Conservation (phyloP, 768 basidiomycete species). For the Lactarius psammicola region DNA sequence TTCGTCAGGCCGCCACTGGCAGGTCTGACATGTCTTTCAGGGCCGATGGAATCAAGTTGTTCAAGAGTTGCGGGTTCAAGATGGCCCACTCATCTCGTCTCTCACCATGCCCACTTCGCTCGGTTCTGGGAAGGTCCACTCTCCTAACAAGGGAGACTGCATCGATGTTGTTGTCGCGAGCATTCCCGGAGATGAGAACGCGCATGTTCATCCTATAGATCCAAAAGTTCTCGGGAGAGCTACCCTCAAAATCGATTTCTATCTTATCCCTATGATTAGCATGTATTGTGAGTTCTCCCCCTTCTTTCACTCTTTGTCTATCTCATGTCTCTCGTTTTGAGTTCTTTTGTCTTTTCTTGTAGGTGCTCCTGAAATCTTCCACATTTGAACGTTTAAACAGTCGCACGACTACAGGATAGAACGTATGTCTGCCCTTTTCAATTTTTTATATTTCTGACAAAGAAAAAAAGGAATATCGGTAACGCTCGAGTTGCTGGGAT, state of each 20-base stretch:
- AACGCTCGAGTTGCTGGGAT: slow-evolving; percentile 37
- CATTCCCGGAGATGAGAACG: background rate
- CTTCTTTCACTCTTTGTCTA: background rate
- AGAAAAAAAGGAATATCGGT: slow-evolving; percentile 26
- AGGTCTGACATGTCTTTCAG: too few relatives aligned
- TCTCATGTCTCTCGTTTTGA: background rate
- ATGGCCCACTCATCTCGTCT: background rate
- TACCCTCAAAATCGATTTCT: too few relatives aligned
- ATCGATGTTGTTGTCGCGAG: background rate
- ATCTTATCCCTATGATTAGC: background rate
- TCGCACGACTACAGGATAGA: slow-evolving; percentile 6
- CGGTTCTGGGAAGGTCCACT: background rate
- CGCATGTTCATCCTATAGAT: slow-evolving; percentile 18
- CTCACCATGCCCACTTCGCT: background rate
- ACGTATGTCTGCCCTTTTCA: slow-evolving; percentile 1
- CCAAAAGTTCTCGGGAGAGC: background rate
- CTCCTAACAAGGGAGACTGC: background rate
- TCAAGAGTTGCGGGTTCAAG: background rate
- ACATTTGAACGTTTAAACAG: too few relatives aligned
- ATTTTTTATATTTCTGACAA: background rate
- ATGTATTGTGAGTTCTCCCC: slow-evolving; percentile 6
- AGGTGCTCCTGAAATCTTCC: background rate
- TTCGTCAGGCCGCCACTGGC: too few relatives aligned
- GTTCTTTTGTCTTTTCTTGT: slow-evolving; percentile 21
- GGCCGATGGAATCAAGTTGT: background rate